These are phyloP conservation scores for Pseudozyma thailandica DNA, from an alignment of 1,284 basidiomycete genomes.

Conservation along the genomic window DNA sequence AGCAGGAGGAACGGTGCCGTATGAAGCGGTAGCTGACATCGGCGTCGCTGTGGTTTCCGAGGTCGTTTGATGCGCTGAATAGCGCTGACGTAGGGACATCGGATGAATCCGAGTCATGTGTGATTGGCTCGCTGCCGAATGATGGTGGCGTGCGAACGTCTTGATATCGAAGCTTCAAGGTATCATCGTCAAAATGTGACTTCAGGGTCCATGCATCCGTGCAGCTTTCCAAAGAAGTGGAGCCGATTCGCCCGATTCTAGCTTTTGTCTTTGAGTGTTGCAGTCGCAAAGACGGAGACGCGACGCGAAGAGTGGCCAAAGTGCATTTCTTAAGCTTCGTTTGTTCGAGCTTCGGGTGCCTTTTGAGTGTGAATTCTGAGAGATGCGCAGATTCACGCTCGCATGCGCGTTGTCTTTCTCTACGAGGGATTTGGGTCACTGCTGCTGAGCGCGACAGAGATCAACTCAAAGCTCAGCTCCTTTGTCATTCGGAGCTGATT, in stretches of 20 bases:
- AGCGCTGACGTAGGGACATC: conserved; percentile 39
- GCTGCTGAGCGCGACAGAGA: conserved; percentile 1
- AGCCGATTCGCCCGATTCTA: conserved; percentile 21
- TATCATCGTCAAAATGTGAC: background rate
- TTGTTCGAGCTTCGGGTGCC: too few species aligned
- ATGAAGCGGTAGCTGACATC: conserved; percentile 4
- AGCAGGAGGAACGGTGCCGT: too few species aligned
- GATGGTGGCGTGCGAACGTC: background rate
- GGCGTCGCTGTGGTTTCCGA: conserved; percentile 1
- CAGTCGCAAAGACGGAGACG: conserved; percentile 21
- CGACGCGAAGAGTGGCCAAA: conserved; percentile 35
- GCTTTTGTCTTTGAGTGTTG: conserved; percentile 11
- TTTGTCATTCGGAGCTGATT: background rate
- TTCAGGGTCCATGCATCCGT: conserved; percentile 13
- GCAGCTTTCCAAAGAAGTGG: conserved; percentile 14
- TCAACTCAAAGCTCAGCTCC: conserved; percentile 10
- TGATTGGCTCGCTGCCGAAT: too few species aligned
- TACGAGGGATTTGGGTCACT: too few species aligned
- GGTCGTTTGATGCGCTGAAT: too few species aligned
- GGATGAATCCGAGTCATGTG: background rate
- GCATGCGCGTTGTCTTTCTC: background rate
- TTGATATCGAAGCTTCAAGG: background rate
- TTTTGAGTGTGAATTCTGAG: background rate
- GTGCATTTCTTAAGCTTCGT: background rate
- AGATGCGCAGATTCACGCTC: background rate